Conservation (phyloP, 2,329 filamentous ascomycete genomes). For the Didymella pinodella region DNA sequence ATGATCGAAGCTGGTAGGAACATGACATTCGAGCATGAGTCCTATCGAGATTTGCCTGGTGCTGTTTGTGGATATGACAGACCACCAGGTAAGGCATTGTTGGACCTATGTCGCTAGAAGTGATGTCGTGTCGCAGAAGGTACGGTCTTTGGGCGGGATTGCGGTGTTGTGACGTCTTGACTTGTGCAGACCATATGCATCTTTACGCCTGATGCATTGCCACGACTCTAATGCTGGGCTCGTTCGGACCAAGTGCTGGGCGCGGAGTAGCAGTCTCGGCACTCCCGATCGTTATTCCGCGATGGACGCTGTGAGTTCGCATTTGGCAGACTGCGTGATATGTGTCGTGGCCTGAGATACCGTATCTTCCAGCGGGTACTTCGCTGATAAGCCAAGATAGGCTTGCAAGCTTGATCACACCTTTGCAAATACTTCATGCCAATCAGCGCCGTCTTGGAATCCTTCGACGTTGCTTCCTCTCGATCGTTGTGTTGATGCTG, state of each 20-base stretch:
- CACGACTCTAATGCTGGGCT: not conserved
- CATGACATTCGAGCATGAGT: not conserved
- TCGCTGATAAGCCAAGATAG: constrained; percentile 18
- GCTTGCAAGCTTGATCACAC: constrained; percentile 4
- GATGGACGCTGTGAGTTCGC: constrained; percentile 8
- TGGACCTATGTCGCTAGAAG: not conserved
- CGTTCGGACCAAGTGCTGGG: constrained; percentile 12
- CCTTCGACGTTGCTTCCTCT: constrained; percentile 6
- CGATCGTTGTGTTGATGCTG: not conserved
- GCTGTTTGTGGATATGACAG: not conserved
- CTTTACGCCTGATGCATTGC: not conserved
- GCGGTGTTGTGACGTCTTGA: constrained; percentile 3
- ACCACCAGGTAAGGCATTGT: not conserved
- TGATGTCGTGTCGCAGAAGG: not conserved
- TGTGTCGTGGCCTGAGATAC: constrained; percentile 6
- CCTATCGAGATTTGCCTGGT: not conserved
- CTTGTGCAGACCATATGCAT: not conserved
- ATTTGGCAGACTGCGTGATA: not conserved
- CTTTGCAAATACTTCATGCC: constrained; percentile 3
- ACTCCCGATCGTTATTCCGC: not conserved
- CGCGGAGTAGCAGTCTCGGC: constrained; percentile 10
- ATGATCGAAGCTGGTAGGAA: too few relatives aligned
- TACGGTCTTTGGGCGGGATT: not conserved
- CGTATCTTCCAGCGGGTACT: constrained; percentile 8
- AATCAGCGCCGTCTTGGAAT: constrained; percentile 3